Evolutionary conservation across 768 basidiomycete genomes (phyloP), one percentile per base, ranked within the genome.

Genomic region (Mycena galopus): DNA sequence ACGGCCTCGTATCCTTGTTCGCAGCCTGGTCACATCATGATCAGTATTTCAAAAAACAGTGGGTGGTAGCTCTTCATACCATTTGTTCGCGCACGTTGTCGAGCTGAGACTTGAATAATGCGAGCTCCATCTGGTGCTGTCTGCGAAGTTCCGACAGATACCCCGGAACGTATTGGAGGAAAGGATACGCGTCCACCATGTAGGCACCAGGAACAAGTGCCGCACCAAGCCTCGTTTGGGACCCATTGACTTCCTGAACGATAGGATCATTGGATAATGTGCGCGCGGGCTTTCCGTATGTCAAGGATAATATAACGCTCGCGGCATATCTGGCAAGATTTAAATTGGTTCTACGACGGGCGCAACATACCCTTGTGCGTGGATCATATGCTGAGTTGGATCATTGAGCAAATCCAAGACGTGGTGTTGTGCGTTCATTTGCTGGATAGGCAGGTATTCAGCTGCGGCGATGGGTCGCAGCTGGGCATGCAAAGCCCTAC

Each of bases 401-500:
- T 82, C 72, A 0, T 84, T 81, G 8, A 88, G 70, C 42, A 88
- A 78, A 64, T 88, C 87, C 30, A 87, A 64, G 39, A 88, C 81
- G 67, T 86, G 85, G 69, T 85, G 80, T 23, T 83, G 79, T 0
- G 87, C 86, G 51, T 82, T 80, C 23, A 81, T 80, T 82, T 86
- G 87, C 29, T 91, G 82, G 17, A 89, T 84, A 0, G 87, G 86
- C 0, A 79, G 84, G 73, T 92, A 91, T 0, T 82, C 83, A 10
- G 83, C 79, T 0, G 88, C 83, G 4, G 84, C 84, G 69, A 88
- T 89, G 4, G 89, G 86, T 73, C 90, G 88, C 2, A 92, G 84
- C 65, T 91, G 88, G 0, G 88, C 86, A 75, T 91, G 90, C 0
- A 90, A 82, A 2, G 89, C 89, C 68, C 90, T 90, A 29, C 3